A percentile compares a stretch with the other conserved stretches of the same genome.
These are phyloP conservation scores for Ammopiptanthus mongolicus DNA, from an alignment of 306 rosid genomes.

Conservation along the genomic window DNA sequence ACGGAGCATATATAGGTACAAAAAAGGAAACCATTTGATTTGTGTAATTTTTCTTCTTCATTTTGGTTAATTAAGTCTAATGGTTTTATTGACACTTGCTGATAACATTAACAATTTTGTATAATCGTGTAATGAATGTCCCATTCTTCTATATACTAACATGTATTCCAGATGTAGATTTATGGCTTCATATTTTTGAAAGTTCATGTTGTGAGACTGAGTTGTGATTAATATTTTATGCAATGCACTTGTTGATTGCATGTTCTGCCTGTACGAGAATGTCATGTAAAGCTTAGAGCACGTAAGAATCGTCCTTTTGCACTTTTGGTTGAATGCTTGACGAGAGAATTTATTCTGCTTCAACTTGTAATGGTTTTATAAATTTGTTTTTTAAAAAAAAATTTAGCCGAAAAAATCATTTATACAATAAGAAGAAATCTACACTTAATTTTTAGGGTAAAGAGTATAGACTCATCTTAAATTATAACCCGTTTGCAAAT, in stretches of 20 bases:
- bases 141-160: conserved; percentile 39
- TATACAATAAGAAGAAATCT: no score
- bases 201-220: neutral
- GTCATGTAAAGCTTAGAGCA: neutral
- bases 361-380: no score
- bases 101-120: conserved; percentile 23
- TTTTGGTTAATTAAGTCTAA: conserved; percentile 19
- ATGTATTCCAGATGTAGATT: conserved; percentile 21
- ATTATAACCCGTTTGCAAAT: no score
- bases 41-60: conserved; percentile 11
- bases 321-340: no score
- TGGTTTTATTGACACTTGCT: conserved; percentile 22
- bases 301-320: neutral
- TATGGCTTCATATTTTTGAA: conserved; percentile 2
- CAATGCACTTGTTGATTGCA: neutral
- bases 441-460: no score
- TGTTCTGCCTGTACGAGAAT: neutral
- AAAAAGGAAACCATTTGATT: conserved; percentile 15
- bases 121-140: conserved; percentile 29
- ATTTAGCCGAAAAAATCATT: no score
- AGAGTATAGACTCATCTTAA: no score
- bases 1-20: conserved; percentile 12
- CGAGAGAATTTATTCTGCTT: no score
- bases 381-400: no score
- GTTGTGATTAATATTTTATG: conserved; percentile 1